Base-by-base conservation (phyloP, 495 filamentous ascomycete species). In the Evernia prunastri region DNA sequence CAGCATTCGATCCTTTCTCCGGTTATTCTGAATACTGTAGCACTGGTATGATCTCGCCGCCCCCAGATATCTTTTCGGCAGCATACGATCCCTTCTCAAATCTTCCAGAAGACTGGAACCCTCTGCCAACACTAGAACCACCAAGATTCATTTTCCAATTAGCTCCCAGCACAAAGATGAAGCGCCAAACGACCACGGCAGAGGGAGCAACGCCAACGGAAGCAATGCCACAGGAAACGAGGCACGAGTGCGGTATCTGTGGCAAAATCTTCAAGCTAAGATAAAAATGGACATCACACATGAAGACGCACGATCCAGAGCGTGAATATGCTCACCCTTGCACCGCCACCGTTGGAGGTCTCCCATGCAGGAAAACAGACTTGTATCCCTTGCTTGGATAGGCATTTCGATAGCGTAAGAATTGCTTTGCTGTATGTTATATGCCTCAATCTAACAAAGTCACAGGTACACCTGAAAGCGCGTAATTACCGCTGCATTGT, bases 201-300 rank as follows among this genome's bases (percentile, higher is more conserved):
- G 87, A 87, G 64, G 86, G 90, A 74, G 89, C 90, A 47, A 91
- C 88, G 61, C n/a, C n/a, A n/a, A n/a, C n/a, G n/a, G n/a, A n/a
- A n/a, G n/a, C n/a, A n/a, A n/a, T n/a, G n/a, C n/a, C n/a, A n/a
- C n/a, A n/a, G n/a, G n/a, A n/a, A n/a, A n/a, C n/a, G n/a, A n/a
- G n/a, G n/a, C 89, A 86, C 71, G 74, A 85, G 63, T 97, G 93
- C 72, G 77, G 83, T 33, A 74, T 86, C 15, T 97, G 93, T 72
- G 87, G 87, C 29, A 87, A 86, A 75, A 80, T 86, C 12, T 97
- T 97, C 72, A 89, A 89, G 65, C 78, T 92, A 59, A 88, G 85
- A 70, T 97, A 92, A 76, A 97, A 97, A 76, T 91, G 88, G 74
- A 90, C 89, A 71, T 87, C 90, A 60, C 93, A 97, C 74, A 81